Conservation (phyloP, 75 land plant genomes). For the Selaginella tamariscina region DNA sequence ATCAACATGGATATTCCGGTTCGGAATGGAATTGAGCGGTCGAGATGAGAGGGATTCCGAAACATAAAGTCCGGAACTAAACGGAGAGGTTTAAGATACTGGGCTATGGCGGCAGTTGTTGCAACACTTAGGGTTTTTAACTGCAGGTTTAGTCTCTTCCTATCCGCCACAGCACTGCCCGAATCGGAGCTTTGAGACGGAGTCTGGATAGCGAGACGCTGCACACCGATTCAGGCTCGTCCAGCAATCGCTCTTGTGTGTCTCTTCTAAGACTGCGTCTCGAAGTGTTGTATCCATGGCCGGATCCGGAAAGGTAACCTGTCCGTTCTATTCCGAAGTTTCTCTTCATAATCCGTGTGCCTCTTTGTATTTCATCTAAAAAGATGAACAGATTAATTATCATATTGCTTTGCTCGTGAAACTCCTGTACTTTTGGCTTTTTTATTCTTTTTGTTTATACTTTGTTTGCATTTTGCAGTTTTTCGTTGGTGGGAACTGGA, state of each 20-base stretch:
- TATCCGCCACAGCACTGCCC: neutral
- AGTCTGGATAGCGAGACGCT: neutral
- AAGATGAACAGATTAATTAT: neutral
- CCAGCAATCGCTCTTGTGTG: neutral
- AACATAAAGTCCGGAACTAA: too few species aligned
- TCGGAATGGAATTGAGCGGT: too few species aligned
- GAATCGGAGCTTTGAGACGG: neutral
- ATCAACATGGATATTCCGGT: too few species aligned
- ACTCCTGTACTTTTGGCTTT: neutral
- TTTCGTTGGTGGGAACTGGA: constrained; percentile 99
- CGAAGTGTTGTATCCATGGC: constrained; percentile 57
- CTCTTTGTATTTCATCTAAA: constrained; percentile 1
- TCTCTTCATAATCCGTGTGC: neutral
- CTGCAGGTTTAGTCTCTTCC: neutral
- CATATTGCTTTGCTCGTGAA: neutral
- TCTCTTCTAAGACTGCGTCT: neutral
- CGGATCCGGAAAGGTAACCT: constrained; percentile 44
- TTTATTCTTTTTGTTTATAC: neutral
- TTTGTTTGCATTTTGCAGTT: constrained; percentile 45
- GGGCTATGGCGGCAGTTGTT: too few species aligned
- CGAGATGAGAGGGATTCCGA: too few species aligned
- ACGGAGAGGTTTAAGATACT: too few species aligned
- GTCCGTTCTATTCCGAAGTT: neutral
- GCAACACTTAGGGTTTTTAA: neutral
- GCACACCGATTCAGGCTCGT: neutral